Percentiles rank a stretch among this genome's conserved stretches.
Conservation (phyloP, 2,329 filamentous ascomycete species). For the Talaromyces sp. region DNA sequence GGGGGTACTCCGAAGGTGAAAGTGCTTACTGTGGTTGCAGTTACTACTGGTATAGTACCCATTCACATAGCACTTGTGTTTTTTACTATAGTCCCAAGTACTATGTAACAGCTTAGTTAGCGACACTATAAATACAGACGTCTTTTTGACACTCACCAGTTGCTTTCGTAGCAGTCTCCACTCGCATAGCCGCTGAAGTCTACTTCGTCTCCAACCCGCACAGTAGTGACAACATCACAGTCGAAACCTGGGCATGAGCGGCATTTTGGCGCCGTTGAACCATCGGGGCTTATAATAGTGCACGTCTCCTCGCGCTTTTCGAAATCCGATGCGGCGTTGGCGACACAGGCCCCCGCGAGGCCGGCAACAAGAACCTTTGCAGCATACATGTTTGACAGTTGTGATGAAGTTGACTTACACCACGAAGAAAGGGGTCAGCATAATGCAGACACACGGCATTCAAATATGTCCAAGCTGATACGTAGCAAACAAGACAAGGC, state of each 20-base stretch:
- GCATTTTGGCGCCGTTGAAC: not conserved
- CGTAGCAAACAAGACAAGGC: not conserved
- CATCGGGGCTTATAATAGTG: not conserved
- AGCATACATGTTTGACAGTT: not conserved
- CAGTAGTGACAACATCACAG: not conserved
- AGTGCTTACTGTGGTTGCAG: not conserved
- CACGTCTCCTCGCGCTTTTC: not conserved
- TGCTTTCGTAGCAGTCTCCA: not conserved
- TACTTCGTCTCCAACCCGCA: not conserved
- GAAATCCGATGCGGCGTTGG: not conserved
- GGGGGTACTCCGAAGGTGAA: not conserved
- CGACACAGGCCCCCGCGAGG: not conserved
- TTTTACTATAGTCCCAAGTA: not conserved
- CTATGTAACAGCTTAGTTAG: not conserved
- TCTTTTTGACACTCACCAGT: not conserved
- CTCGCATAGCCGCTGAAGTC: not conserved
- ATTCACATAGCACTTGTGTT: not conserved
- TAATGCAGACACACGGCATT: not conserved
- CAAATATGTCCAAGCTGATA: not conserved
- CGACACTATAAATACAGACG: not conserved
- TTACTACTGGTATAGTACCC: not conserved
- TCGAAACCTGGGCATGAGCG: not conserved
- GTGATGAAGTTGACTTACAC: not conserved
- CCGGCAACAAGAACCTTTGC: not conserved
- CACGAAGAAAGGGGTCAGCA: not conserved